Base-by-base conservation (phyloP, 2,329 filamentous ascomycete genomes). In the Cryphonectria japonica region DNA sequence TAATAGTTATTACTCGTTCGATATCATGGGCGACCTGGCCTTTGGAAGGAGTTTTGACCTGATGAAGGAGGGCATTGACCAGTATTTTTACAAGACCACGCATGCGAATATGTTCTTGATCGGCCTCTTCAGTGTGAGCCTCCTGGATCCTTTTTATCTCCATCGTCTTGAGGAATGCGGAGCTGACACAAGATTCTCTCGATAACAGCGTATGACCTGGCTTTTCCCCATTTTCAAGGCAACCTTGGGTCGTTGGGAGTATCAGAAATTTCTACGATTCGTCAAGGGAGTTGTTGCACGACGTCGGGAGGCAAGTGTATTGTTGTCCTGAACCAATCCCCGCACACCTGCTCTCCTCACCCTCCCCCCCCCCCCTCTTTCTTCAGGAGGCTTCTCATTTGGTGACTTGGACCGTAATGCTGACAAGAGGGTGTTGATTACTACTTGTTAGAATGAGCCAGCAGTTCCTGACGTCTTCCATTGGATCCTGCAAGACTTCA, bases 21-120 rank as follows among this genome's bases (percentile, higher is more conserved):
- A 83, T 29, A 77, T 83, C 6, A 82, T 83, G 82, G 82, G 80
- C 1, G 80, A 83, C 64, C 74, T 84, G 52, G 81, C 79, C 5
- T 83, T 83, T 61, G 80, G 79, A 0, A 76, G 78, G 41, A 75
- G 76, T 6, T 83, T 82, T 62, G 74, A 78, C 13, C 80, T 80
- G 80, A 74, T 83, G 19, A 72, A 69, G 37, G 71, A 74, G 1
- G 78, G 76, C 3, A 68, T 76, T 13, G 75, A 76, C 52, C 75
- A 77, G 61, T 75, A 75, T 67, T 79, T 74, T 37, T 78, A 79
- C 74, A 74, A 71, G 9, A 73, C 75, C 0, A 61, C 76, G 3
- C 77, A 77, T 37, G 68, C 70, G 6, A 75, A 74, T 7, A 77
- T 77, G 78, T 66, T 69, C 0, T 8, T 72, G 4, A 73, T 77